A percentile compares a stretch with the other conserved stretches of the same genome.
Evolutionary conservation across 2,329 filamentous ascomycete species (phyloP).

Genomic region (Tolypocladium nubicola): DNA sequence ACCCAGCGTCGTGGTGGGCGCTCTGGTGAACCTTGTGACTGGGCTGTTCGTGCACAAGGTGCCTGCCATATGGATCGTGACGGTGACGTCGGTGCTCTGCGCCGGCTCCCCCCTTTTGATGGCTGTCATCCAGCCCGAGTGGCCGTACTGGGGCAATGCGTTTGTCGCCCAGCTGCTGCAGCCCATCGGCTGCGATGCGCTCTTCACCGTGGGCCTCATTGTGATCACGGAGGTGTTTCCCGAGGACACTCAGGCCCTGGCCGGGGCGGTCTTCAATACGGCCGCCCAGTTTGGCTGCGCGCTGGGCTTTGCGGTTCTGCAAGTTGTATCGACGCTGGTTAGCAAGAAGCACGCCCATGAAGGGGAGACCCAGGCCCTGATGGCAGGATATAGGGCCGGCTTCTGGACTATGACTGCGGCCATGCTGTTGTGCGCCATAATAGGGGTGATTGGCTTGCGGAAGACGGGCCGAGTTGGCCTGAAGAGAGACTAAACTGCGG

Average conservation of each 20-base stretch:
- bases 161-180: conserved; percentile 32
- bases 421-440: conserved; percentile 27
- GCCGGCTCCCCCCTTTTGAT: conserved; percentile 40
- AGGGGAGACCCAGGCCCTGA: conserved; percentile 19
- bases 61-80: conserved; percentile 26
- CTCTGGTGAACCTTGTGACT: conserved; percentile 29
- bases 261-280: conserved; percentile 52
- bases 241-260: conserved; percentile 44
- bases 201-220: conserved; percentile 46
- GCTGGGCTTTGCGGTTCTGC: conserved; percentile 34
- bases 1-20: conserved; percentile 32
- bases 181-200: conserved; percentile 31
- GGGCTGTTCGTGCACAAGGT: conserved; percentile 35
- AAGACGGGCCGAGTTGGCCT: conserved; percentile 34
- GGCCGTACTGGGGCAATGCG: conserved; percentile 39
- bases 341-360: conserved; percentile 20
- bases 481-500: conserved; percentile 24
- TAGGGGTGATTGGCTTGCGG: conserved; percentile 29
- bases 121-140: conserved; percentile 36
- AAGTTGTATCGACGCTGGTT: conserved; percentile 30
- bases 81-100: conserved; percentile 27
- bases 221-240: conserved; percentile 45
- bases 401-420: conserved; percentile 40
- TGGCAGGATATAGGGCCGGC: conserved; percentile 36
- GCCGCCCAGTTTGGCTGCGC: conserved; percentile 44